These are phyloP conservation scores for Pythium angustatum DNA, from an alignment of 352 stramenopile species.

Conservation along the genomic window DNA sequence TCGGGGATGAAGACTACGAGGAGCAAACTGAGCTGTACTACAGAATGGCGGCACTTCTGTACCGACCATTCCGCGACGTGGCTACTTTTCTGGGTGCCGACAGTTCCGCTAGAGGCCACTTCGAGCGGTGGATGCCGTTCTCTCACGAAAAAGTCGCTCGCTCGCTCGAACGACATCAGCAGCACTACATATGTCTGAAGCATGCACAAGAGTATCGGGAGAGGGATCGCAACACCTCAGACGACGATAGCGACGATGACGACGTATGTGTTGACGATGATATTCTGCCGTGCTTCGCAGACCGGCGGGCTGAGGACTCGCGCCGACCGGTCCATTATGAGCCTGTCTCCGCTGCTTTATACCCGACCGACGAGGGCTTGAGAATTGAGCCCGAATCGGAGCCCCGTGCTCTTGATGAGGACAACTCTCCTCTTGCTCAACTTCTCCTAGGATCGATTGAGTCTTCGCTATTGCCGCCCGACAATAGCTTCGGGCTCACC, in stretches of 20 bases:
- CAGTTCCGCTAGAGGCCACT: conserved; percentile 1
- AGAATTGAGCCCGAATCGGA: too few relatives aligned
- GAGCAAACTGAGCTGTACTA: conserved; percentile 27
- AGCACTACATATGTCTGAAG: conserved; percentile 17
- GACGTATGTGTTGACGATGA: neutral
- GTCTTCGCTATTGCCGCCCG: neutral
- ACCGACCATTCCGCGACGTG: conserved; percentile 22
- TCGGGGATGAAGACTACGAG: conserved; percentile 14
- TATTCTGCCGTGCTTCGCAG: neutral
- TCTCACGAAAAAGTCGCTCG: neutral
- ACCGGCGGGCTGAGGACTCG: conserved; percentile 8
- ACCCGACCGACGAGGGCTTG: too few relatives aligned
- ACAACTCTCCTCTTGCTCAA: neutral
- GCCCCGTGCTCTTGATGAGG: too few relatives aligned
- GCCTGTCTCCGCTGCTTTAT: too few relatives aligned
- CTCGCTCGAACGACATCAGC: conserved; percentile 24
- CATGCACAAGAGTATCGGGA: neutral
- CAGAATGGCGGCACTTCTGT: conserved; percentile 12
- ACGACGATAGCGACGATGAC: neutral
- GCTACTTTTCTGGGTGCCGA: conserved; percentile 1
- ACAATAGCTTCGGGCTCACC: neutral
- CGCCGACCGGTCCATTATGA: neutral
- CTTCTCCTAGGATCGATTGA: neutral
- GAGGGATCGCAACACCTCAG: neutral
- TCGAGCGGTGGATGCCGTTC: neutral